Conservation (phyloP, 2,329 filamentous ascomycete species). For the Sporothrix sp. region DNA sequence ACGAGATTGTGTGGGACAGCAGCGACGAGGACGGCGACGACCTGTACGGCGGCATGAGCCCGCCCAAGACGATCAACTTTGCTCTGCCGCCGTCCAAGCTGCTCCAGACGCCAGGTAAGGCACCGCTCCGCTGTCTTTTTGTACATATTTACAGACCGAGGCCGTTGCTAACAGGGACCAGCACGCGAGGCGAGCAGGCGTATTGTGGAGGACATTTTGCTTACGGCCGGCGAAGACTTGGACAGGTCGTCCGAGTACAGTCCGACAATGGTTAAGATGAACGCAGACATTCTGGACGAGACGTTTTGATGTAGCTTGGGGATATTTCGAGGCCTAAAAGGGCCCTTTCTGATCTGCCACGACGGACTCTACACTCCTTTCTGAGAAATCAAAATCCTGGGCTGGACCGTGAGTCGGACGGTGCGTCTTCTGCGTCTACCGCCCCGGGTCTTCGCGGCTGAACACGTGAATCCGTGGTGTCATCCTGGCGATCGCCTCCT, state of each 20-base stretch:
- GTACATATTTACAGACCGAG: neutral
- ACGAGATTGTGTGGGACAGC: slow-evolving; percentile 65
- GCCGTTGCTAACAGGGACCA: slow-evolving; percentile 22
- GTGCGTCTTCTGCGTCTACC: no score
- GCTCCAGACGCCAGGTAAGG: slow-evolving; percentile 69
- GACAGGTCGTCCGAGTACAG: slow-evolving; percentile 51
- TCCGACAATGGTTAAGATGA: slow-evolving; percentile 57
- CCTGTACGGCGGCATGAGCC: slow-evolving; percentile 64
- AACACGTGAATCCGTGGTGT: slow-evolving; percentile 54
- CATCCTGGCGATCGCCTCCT: slow-evolving; percentile 50
- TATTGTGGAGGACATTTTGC: slow-evolving; percentile 70
- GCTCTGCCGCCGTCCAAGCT: slow-evolving; percentile 67
- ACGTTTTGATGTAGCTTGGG: slow-evolving; percentile 52
- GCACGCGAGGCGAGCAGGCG: slow-evolving; percentile 71
- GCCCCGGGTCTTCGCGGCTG: slow-evolving; percentile 33
- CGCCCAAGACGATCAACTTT: slow-evolving; percentile 89
- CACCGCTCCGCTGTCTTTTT: neutral
- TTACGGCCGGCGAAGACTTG: slow-evolving; percentile 59
- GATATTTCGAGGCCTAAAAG: no score
- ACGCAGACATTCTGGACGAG: slow-evolving; percentile 50
- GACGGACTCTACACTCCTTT: no score
- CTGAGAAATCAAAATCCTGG: no score
- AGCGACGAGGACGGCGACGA: slow-evolving; percentile 56
- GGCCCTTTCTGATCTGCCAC: no score
- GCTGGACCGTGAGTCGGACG: no score